These are phyloP conservation scores for Herpotrichia juniperi DNA, from an alignment of 2,329 filamentous ascomycete genomes.

Conservation along the genomic window DNA sequence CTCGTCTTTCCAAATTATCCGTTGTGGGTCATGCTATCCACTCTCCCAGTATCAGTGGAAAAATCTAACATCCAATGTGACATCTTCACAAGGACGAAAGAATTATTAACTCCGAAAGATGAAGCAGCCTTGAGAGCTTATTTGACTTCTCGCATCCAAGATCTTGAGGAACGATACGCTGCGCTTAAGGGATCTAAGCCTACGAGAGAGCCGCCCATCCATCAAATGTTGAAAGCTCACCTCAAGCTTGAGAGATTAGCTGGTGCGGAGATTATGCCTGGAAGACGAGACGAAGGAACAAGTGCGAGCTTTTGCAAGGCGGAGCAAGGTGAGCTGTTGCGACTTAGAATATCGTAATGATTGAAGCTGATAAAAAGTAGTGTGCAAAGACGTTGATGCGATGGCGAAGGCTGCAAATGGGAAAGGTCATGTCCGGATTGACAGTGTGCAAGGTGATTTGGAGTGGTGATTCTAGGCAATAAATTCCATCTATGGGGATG, in stretches of 20 bases:
- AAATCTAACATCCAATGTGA: conserved; percentile 9
- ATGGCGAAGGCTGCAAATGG: conserved; percentile 6
- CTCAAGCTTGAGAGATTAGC: conserved; percentile 26
- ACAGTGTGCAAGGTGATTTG: conserved; percentile 2
- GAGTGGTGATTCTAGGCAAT: conserved; percentile 12
- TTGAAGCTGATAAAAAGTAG: conserved; percentile 3
- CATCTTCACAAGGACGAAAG: conserved; percentile 7
- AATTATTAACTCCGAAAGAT: background rate
- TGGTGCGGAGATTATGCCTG: conserved; percentile 31
- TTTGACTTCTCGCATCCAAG: conserved; percentile 6
- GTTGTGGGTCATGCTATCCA: conserved; percentile 11
- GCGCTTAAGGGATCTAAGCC: conserved; percentile 2
- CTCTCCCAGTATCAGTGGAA: conserved; percentile 1
- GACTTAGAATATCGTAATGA: background rate
- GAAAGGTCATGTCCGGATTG: background rate
- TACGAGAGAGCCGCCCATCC: conserved; percentile 10
- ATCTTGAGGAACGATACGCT: conserved; percentile 11
- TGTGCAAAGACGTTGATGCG: conserved; percentile 15
- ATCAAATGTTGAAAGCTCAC: conserved; percentile 28
- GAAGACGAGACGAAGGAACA: conserved; percentile 13
- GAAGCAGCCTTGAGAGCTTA: conserved; percentile 12
- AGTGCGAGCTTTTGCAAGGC: conserved; percentile 25
- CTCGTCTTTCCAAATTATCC: conserved; percentile 8
- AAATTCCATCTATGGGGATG: no score
- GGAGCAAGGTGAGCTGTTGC: conserved; percentile 17